Conservation (phyloP, 1,284 basidiomycete genomes). For the Trametes hirsuta region DNA sequence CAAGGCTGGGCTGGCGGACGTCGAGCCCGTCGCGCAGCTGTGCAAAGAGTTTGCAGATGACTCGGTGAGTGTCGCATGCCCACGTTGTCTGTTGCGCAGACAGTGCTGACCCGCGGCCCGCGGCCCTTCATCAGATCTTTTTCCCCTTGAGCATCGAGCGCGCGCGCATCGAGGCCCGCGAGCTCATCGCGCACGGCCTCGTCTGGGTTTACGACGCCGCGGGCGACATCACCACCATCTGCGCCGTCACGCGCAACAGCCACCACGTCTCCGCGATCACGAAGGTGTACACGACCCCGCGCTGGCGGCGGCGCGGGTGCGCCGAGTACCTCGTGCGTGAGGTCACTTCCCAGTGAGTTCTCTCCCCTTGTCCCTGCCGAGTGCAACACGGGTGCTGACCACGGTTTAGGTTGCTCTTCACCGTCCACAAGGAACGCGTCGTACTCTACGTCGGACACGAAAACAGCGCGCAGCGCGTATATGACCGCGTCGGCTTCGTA, state of each 20-base stretch:
- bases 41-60: conserved; percentile 53
- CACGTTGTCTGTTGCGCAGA: neutral
- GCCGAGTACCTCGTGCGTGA: conserved; percentile 49
- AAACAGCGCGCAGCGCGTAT: conserved; percentile 51
- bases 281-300: conserved; percentile 51
- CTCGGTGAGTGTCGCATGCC: conserved; percentile 38
- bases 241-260: conserved; percentile 50
- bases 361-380: neutral
- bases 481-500: conserved; percentile 51
- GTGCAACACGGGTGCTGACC: conserved; percentile 7
- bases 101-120: conserved; percentile 8
- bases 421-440: conserved; percentile 43
- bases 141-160: conserved; percentile 41
- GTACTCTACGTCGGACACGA: conserved; percentile 52
- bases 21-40: conserved; percentile 42
- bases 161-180: conserved; percentile 44
- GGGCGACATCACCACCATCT: conserved; percentile 47
- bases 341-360: conserved; percentile 43
- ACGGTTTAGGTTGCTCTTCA: conserved; percentile 37
- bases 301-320: conserved; percentile 47
- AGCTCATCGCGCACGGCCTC: conserved; percentile 45
- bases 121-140: conserved; percentile 32
- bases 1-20: conserved; percentile 39
- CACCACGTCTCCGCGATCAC: conserved; percentile 50
- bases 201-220: conserved; percentile 51